phyloP scores from a whole-genome alignment of 208 protist genomes.

The Leishmania mexicana region DNA sequence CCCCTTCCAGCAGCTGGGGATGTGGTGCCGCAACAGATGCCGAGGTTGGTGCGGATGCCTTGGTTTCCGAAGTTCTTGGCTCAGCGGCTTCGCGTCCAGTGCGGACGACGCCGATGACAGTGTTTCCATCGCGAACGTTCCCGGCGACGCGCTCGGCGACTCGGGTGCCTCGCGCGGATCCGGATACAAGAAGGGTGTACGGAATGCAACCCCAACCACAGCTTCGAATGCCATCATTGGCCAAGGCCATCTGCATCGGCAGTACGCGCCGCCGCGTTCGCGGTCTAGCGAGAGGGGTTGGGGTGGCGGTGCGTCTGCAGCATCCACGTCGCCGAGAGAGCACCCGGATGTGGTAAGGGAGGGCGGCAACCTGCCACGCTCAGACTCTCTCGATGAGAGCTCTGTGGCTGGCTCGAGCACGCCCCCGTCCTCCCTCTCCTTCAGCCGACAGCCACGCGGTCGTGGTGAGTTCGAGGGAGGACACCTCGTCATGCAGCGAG shows the following conservation, averaged over 20 bases:
- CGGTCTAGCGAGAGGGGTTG: background rate
- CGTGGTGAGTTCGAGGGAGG: conserved; percentile 14
- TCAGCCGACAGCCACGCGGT: background rate
- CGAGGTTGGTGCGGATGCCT: background rate
- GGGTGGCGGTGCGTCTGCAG: background rate
- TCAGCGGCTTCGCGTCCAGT: background rate
- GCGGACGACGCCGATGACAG: conserved; percentile 5
- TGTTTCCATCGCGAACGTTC: background rate
- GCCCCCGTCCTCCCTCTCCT: conserved; percentile 18
- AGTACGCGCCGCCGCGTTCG: conserved; percentile 28
- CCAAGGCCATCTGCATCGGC: conserved; percentile 6
- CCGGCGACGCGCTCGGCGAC: conserved; percentile 3
- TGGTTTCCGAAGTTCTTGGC: background rate
- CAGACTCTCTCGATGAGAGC: conserved; percentile 19
- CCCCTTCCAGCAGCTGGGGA: conserved; percentile 19
- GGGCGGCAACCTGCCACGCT: background rate
- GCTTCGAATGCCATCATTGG: background rate
- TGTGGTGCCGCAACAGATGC: conserved; percentile 4
- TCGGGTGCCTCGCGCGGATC: background rate
- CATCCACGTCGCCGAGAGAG: background rate
- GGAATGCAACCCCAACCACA: background rate
- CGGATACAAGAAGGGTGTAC: background rate
- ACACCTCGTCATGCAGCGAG: conserved; percentile 55
- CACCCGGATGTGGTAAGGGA: background rate
- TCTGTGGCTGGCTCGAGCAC: conserved; percentile 25